Evolutionary conservation across 208 protist species (phyloP), one percentile per base, ranked within the genome.

Genomic region (Leishmania gerbilli): DNA sequence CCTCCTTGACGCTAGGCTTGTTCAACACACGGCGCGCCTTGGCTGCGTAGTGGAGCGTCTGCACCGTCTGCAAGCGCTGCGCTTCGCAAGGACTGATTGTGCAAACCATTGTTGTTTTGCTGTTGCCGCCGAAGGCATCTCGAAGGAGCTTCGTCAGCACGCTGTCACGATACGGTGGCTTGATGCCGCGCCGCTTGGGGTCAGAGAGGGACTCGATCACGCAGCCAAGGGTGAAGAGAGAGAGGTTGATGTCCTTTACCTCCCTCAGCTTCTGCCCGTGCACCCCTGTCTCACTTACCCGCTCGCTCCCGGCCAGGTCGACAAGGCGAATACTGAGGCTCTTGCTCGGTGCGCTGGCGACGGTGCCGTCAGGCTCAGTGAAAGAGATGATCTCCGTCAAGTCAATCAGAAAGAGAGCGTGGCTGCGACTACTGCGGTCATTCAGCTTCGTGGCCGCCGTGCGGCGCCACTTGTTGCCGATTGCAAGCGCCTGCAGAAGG

Each of bases 51-150:
- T 92, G 81, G 15, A 98, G 92, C 15, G 94, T 96, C 81, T 97
- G 94, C 7, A 95, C 71, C 5, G 95, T 96, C 71, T 96, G 89
- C 47, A 34, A 1, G 27, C 91, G 91, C 42, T 91, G 71, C 27
- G 71, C 62, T 80, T 92, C 91, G 74, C 86, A 88, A 8, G 95
- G 95, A 31, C 88, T 79, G 55, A 98, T 88, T 27, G 94, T 97
- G 85, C 89, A 95, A 77, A 98, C 82, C 84, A 98, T 92, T 65
- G 94, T 95, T 17, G 94, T 98, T 76, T 97, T 97, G 85, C 91
- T 95, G 86, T 97, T 97, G 68, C 95, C 94, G 58, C 93, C 95
- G 76, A 98, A 96, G 37, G 92, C 89, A 76, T 98, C 94, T 31
- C 90, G 88, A 8, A 98, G 88, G 13, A 98, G 82, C 78, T 97